Conservation (phyloP, 78 protist species). For the Dictyostelium brefeldianum region DNA sequence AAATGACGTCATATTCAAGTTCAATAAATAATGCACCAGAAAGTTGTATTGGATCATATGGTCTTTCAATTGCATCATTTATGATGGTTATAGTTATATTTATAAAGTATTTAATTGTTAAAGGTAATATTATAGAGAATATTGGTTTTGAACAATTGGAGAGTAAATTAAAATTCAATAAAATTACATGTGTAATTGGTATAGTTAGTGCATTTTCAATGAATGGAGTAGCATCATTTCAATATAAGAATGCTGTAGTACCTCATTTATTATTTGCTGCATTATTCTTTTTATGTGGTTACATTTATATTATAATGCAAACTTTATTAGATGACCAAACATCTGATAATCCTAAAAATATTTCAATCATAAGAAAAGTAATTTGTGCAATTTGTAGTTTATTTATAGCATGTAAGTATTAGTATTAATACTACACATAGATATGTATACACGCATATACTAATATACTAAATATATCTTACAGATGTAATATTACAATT, state of each 20-base stretch:
- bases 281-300: background rate
- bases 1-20: too few species aligned
- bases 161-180: background rate
- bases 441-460: background rate
- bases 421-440: too few species aligned
- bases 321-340: background rate
- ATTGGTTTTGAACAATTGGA: background rate
- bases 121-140: background rate
- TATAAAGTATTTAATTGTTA: background rate
- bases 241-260: background rate
- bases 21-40: background rate
- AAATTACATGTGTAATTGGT: background rate
- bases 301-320: background rate
- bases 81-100: background rate
- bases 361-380: background rate
- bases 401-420: background rate
- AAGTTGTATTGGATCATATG: conserved; percentile 2
- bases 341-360: background rate
- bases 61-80: background rate
- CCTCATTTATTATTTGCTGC: background rate
- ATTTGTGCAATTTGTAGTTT: background rate
- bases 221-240: conserved; percentile 2
- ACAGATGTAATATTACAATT: background rate
- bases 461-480: background rate
- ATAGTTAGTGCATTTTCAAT: background rate